phyloP scores from a whole-genome alignment of 2,329 filamentous ascomycete species.

The Colletotrichum shisoi region DNA sequence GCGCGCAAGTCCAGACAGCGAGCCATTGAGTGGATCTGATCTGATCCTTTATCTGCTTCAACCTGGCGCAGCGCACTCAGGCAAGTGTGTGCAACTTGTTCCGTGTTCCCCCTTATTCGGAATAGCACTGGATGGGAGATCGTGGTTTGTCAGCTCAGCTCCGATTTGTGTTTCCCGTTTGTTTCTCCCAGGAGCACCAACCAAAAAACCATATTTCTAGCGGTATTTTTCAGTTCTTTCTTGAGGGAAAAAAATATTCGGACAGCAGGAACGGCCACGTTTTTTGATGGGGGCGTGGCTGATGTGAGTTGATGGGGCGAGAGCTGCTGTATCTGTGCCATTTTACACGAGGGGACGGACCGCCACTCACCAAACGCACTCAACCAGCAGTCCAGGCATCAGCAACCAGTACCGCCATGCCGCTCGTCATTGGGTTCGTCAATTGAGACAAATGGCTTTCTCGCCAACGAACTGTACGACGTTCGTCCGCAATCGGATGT shows the following conservation, averaged over 20 bases:
- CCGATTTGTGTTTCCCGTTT: slow-evolving; percentile 10
- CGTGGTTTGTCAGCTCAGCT: slow-evolving; percentile 5
- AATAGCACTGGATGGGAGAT: slow-evolving; percentile 12
- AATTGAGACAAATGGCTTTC: slow-evolving; percentile 19
- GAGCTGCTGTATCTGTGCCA: slow-evolving; percentile 16
- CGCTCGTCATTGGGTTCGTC: slow-evolving; percentile 3
- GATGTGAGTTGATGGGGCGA: slow-evolving; percentile 12
- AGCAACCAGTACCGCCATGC: slow-evolving; percentile 16
- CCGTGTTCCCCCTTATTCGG: slow-evolving; percentile 6
- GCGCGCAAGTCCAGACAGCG: slow-evolving; percentile 1
- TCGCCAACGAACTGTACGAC: slow-evolving; percentile 3
- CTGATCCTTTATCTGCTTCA: slow-evolving; percentile 10
- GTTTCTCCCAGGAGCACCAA: neutral
- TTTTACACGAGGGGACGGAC: neutral
- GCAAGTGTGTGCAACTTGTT: neutral
- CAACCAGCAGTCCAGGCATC: slow-evolving; percentile 17
- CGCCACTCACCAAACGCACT: slow-evolving; percentile 3
- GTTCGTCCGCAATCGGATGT: slow-evolving; percentile 30
- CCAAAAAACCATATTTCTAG: neutral
- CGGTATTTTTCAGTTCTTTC: slow-evolving; percentile 1
- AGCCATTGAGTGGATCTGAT: slow-evolving; percentile 18
- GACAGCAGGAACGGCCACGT: slow-evolving; percentile 21
- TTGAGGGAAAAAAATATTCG: slow-evolving; percentile 10
- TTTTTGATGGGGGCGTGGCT: slow-evolving; percentile 3
- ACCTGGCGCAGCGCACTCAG: slow-evolving; percentile 14